Evolutionary conservation across 108 stramenopile genomes (phyloP).

Genomic region (Pseudonitzschia multiseries): DNA sequence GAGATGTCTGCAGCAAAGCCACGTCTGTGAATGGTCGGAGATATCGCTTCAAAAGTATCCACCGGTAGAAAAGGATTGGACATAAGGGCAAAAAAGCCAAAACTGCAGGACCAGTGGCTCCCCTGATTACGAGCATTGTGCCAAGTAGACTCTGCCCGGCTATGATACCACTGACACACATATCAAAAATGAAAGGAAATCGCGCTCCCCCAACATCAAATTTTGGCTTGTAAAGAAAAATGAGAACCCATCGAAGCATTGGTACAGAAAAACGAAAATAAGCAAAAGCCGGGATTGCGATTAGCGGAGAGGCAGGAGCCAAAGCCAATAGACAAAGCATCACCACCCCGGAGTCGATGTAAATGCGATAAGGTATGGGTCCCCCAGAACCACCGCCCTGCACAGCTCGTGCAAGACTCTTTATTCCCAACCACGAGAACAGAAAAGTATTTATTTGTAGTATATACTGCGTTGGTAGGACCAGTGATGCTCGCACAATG

Average conservation of each 20-base stretch:
- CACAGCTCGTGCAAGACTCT: slow-evolving; percentile 43
- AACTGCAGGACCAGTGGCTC: slow-evolving; percentile 70
- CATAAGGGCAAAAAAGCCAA: slow-evolving; percentile 58
- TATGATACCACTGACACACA: slow-evolving; percentile 61
- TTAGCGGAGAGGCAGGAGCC: slow-evolving; percentile 76
- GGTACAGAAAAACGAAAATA: slow-evolving; percentile 75
- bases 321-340: slow-evolving; percentile 75
- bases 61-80: slow-evolving; percentile 65
- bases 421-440: slow-evolving; percentile 47
- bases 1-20: slow-evolving; percentile 78
- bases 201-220: slow-evolving; percentile 77
- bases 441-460: slow-evolving; percentile 79
- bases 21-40: slow-evolving; percentile 70
- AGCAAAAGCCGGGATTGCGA: slow-evolving; percentile 66
- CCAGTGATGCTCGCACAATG: slow-evolving; percentile 61
- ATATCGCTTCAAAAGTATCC: slow-evolving; percentile 49
- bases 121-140: slow-evolving; percentile 54
- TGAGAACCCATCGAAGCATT: slow-evolving; percentile 68
- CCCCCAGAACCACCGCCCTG: slow-evolving; percentile 60
- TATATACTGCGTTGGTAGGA: slow-evolving; percentile 75
- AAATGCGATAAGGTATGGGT: slow-evolving; percentile 78
- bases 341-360: slow-evolving; percentile 83
- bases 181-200: slow-evolving; percentile 83
- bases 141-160: slow-evolving; percentile 60
- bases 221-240: slow-evolving; percentile 80